Evolutionary conservation across 1,284 basidiomycete species (phyloP).

Genomic region (Marasmius tenuissimus): DNA sequence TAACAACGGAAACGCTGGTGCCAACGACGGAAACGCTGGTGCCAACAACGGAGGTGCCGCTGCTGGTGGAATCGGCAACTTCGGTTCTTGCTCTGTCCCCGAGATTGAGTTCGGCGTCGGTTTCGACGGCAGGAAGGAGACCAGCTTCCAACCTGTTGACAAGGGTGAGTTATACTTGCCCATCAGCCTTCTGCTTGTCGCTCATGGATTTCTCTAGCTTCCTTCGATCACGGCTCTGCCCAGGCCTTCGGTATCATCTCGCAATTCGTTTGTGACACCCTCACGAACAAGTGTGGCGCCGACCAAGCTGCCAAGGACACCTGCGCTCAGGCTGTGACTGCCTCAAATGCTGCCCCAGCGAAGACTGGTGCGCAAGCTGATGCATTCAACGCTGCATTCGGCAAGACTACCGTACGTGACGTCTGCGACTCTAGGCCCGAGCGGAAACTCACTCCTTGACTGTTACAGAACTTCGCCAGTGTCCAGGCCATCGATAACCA

Average conservation of each 20-base stretch:
- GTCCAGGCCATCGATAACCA: slow-evolving; percentile 38
- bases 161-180: slow-evolving; percentile 28
- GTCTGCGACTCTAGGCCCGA: neutral
- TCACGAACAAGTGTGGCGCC: slow-evolving; percentile 44
- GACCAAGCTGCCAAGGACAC: slow-evolving; percentile 44
- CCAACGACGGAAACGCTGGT: neutral
- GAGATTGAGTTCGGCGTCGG: slow-evolving; percentile 61
- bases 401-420: slow-evolving; percentile 39
- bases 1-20: neutral
- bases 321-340: slow-evolving; percentile 38
- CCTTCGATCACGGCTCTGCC: slow-evolving; percentile 52
- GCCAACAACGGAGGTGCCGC: slow-evolving; percentile 9
- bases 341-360: slow-evolving; percentile 36
- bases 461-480: slow-evolving; percentile 35
- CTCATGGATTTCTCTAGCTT: slow-evolving; percentile 25
- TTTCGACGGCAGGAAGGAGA: slow-evolving; percentile 59
- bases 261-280: slow-evolving; percentile 48
- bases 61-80: slow-evolving; percentile 41
- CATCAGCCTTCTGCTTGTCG: slow-evolving; percentile 10
- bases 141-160: slow-evolving; percentile 50
- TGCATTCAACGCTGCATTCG: slow-evolving; percentile 58
- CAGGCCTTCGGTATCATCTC: slow-evolving; percentile 56
- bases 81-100: slow-evolving; percentile 57
- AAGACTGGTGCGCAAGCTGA: slow-evolving; percentile 57
- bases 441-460: neutral